Percentiles rank a stretch among this genome's conserved stretches.
Conservation (phyloP, 768 basidiomycete genomes). For the Leccinum ochraceum region DNA sequence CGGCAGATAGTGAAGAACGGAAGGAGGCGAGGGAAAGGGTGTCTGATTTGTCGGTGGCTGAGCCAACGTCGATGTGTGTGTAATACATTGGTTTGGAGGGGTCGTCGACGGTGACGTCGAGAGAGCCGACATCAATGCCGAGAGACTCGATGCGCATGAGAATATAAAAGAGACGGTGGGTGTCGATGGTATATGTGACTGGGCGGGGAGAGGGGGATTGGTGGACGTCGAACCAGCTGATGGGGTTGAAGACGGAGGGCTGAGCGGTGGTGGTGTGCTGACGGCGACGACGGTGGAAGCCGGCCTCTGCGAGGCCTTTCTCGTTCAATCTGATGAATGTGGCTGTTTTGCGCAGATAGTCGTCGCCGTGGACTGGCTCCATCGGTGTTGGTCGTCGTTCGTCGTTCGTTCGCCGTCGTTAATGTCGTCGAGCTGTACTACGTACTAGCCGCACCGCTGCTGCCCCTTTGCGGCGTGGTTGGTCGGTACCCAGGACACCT, state of each 20-base stretch:
- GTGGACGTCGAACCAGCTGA: conserved; percentile 53
- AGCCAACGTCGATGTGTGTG: conserved; percentile 50
- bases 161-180: conserved; percentile 85
- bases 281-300: conserved; percentile 49
- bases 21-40: conserved; percentile 73
- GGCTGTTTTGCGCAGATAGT: conserved; percentile 69
- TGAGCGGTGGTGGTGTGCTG: conserved; percentile 32
- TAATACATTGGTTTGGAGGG: conserved; percentile 80
- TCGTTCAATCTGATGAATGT: conserved; percentile 74
- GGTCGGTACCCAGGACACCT: conserved; percentile 27
- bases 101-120: conserved; percentile 73
- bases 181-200: conserved; percentile 67
- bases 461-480: conserved; percentile 24
- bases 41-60: conserved; percentile 63
- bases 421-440: conserved; percentile 3
- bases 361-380: conserved; percentile 68
- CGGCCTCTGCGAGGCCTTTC: conserved; percentile 67
- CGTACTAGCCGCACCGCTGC: conserved; percentile 9
- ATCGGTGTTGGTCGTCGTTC: conserved; percentile 30
- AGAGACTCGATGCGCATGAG: conserved; percentile 84
- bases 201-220: conserved; percentile 49
- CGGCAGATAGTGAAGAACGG: conserved; percentile 72
- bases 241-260: conserved; percentile 56
- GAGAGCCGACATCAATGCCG: conserved; percentile 72
- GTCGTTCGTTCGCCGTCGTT: conserved; percentile 6